Evolutionary conservation across 768 basidiomycete genomes (phyloP), one percentile per base, ranked within the genome.

Genomic region (Rhizopogon salebrosus): DNA sequence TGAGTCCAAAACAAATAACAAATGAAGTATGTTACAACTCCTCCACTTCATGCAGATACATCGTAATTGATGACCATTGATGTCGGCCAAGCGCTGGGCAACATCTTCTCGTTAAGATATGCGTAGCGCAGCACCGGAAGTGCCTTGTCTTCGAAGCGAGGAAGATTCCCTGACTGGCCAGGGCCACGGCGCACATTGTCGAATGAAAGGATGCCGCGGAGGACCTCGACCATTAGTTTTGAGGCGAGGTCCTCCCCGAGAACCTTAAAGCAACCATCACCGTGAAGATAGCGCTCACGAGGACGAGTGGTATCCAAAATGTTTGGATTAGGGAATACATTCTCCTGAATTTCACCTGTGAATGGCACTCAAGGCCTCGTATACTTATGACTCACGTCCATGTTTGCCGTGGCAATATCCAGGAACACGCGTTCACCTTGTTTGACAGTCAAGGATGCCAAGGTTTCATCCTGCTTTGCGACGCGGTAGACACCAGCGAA

Each of bases 401-500:
- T 51, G 60, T 78, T 76, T 1, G 87, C 87, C 23, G 70, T 61
- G 10, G 72, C 74, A 26, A 89, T 68, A 62, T 90, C 75, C 41
- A 89, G 64, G 64, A 88, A 91, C 20, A 90, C 63, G 3, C 73
- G 75, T 41, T 83, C 76, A 16, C 71, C 75, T 58, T 80, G 70
- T 49, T 69, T 72, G 45, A 84, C 62, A 1, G 61, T 60, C 13
- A 75, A 63, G 3, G 68, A 71, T 55, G 73, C 74, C 27, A 84
- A 59, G 0, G 65, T 60, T 29, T 75, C 71, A 38, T 82, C 75
- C 48, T 72, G 72, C 41, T 75, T 64, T 0, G 80, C 76, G 51
- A 78, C 64, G 43, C 85, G 85, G 60, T 78, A 83, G 29, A 80
- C 78, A 51, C 89, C 88, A 50, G 75, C 77, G 73, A 91, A 84